Conservation (phyloP, 768 basidiomycete species). For the Mycena sanguinolenta region DNA sequence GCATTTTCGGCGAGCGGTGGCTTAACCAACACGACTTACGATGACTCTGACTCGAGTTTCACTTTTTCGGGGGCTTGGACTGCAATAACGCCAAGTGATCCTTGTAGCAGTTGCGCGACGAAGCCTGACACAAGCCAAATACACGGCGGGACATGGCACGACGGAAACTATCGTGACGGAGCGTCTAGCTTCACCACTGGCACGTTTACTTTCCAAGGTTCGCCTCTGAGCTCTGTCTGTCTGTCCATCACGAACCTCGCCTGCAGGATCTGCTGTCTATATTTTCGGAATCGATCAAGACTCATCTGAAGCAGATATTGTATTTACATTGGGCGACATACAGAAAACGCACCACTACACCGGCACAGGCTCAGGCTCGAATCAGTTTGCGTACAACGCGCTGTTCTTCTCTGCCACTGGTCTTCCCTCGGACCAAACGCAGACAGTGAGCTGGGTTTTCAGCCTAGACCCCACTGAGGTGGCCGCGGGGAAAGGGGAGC, state of each 20-base stretch:
- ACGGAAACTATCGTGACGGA: constrained; percentile 17
- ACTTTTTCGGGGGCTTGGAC: no score
- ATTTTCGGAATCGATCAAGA: constrained; percentile 33
- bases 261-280: constrained; percentile 31
- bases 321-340: constrained; percentile 19
- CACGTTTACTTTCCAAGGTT: constrained; percentile 28
- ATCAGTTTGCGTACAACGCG: constrained; percentile 18
- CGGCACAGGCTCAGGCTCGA: not conserved
- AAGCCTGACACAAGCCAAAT: constrained; percentile 9
- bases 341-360: constrained; percentile 23
- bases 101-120: constrained; percentile 15
- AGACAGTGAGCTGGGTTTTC: constrained; percentile 26
- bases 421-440: constrained; percentile 9
- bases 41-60: no score
- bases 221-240: not conserved
- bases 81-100: constrained; percentile 11
- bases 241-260: not conserved
- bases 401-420: constrained; percentile 26
- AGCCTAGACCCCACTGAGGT: not conserved
- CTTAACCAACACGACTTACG: constrained; percentile 23
- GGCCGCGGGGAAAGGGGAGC: no score
- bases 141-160: constrained; percentile 24
- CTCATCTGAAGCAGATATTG: constrained; percentile 7
- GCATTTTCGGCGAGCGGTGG: not conserved
- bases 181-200: constrained; percentile 8